Percentiles rank a stretch among this genome's conserved stretches.
Conservation (phyloP, 176 grass and related monocot species). For the Oryza nivara region DNA sequence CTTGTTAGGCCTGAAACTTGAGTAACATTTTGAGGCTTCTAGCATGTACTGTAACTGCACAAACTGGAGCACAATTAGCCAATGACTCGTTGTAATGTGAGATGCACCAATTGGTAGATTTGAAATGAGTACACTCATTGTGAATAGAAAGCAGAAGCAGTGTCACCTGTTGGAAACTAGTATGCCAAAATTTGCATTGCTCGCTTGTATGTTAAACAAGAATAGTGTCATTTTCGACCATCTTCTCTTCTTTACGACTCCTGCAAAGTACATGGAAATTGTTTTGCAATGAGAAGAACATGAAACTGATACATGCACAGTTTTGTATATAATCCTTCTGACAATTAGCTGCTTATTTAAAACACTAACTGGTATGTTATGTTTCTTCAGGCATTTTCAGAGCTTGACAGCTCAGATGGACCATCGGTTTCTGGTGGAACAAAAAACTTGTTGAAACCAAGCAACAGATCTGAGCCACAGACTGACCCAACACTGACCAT, state of each 20-base stretch:
- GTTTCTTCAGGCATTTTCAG: constrained; percentile 50
- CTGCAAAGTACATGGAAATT: neutral
- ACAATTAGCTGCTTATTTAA: neutral
- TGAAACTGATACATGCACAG: neutral
- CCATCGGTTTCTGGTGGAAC: neutral
- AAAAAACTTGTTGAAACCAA: constrained; percentile 28
- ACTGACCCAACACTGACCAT: constrained; percentile 51
- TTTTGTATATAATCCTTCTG: neutral
- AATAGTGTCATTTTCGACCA: neutral
- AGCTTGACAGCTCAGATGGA: constrained; percentile 46
- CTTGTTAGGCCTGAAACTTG: neutral
- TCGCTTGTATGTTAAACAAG: neutral
- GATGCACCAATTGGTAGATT: constrained; percentile 8
- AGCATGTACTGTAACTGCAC: neutral
- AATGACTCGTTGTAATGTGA: neutral
- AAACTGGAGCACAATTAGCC: neutral
- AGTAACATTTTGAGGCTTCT: too few species aligned
- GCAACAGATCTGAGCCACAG: constrained; percentile 41
- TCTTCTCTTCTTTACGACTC: neutral
- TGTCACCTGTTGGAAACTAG: neutral
- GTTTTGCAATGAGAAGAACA: neutral
- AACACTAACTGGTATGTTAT: neutral
- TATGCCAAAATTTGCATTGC: neutral
- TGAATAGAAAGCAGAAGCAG: neutral
- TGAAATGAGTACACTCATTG: neutral